phyloP scores from a whole-genome alignment of 2,329 filamentous ascomycete species.

The Aschersonia sp. region DNA sequence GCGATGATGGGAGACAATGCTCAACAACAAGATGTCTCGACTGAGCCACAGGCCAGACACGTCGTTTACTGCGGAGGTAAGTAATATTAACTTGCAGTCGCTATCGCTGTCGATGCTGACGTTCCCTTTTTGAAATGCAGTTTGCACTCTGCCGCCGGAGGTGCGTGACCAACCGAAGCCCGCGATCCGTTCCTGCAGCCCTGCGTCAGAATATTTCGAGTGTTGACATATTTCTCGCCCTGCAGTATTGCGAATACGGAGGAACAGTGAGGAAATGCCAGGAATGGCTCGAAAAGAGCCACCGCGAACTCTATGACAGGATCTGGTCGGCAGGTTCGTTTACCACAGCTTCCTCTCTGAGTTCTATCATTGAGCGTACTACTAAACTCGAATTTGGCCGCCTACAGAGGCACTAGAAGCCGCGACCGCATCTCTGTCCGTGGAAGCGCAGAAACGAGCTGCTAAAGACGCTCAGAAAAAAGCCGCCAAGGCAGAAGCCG shows the following conservation, averaged over 20 bases:
- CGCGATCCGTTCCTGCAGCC: not conserved
- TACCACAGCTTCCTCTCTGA: not conserved
- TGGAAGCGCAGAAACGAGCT: constrained; percentile 87
- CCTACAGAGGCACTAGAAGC: constrained; percentile 61
- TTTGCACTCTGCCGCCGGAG: constrained; percentile 52
- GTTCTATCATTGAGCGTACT: not conserved
- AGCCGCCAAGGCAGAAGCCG: constrained; percentile 80
- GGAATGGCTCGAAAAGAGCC: constrained; percentile 75
- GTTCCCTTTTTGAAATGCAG: constrained; percentile 18
- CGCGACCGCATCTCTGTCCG: constrained; percentile 70
- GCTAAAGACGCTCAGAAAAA: constrained; percentile 97
- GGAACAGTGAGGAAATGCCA: constrained; percentile 93
- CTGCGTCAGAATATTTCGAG: no score
- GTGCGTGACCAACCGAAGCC: constrained; percentile 21
- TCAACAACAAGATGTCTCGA: constrained; percentile 26
- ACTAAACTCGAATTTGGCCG: not conserved
- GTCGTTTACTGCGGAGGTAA: constrained; percentile 46
- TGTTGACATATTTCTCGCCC: not conserved
- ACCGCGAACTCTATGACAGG: constrained; percentile 58
- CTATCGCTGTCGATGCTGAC: constrained; percentile 3
- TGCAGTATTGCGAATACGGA: constrained; percentile 94
- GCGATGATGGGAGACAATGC: constrained; percentile 35
- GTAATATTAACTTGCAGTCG: constrained; percentile 11
- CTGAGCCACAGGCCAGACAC: constrained; percentile 35
- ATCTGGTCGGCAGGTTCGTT: constrained; percentile 74